Conservation (phyloP, 371 early-diverging fungal species). For the Mucor saturninus region DNA sequence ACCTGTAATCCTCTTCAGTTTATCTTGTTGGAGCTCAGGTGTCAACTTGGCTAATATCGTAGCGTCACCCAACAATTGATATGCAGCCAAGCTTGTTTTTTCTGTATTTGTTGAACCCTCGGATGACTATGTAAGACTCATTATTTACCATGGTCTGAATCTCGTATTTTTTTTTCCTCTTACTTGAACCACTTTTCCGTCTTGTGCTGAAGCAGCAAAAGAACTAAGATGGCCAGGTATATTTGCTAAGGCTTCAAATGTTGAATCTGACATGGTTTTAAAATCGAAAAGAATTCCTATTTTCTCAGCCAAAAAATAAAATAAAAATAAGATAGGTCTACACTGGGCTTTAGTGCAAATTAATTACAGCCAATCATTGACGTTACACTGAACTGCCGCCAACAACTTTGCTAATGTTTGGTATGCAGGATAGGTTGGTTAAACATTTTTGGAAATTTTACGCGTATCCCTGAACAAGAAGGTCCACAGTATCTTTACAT, state of each 20-base stretch:
- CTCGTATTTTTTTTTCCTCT: background rate
- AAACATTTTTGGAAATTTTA: no score
- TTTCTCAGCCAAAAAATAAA: background rate
- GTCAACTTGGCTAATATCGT: slow-evolving; percentile 19
- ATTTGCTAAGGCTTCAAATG: slow-evolving; percentile 29
- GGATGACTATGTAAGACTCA: slow-evolving; percentile 8
- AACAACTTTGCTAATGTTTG: no score
- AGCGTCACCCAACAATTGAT: slow-evolving; percentile 32
- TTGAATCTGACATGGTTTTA: slow-evolving; percentile 29
- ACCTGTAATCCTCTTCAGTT: slow-evolving; percentile 32
- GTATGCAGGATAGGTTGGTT: no score
- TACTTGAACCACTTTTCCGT: slow-evolving; percentile 32
- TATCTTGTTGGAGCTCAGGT: slow-evolving; percentile 26
- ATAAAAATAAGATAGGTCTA: background rate
- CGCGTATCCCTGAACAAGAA: no score
- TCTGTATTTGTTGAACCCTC: slow-evolving; percentile 4
- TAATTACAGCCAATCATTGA: no score
- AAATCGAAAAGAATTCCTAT: background rate
- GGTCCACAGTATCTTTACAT: no score
- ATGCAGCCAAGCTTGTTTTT: slow-evolving; percentile 21
- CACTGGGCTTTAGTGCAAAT: no score
- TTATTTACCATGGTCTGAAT: background rate
- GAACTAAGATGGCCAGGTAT: slow-evolving; percentile 31
- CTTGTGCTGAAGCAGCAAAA: slow-evolving; percentile 28
- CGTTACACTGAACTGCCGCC: no score